Evolutionary conservation across 2,329 filamentous ascomycete species (phyloP).

Genomic region (Scopulariopsis brevicaulis): DNA sequence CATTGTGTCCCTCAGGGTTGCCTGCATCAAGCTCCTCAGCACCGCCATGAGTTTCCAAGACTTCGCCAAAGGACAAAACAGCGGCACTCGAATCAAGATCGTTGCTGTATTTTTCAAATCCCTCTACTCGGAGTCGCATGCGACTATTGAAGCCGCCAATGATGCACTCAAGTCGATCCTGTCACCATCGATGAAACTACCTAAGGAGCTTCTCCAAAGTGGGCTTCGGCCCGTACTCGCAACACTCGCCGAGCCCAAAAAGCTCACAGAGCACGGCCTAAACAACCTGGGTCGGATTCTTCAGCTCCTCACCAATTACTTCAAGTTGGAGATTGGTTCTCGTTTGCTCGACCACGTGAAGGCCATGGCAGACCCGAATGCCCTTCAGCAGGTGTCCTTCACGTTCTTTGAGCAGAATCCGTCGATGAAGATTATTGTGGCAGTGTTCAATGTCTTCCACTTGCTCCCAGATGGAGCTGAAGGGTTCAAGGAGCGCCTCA

Average conservation of each 20-base stretch:
- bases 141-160: conserved; percentile 89
- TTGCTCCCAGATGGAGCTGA: conserved; percentile 85
- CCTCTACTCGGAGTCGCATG: conserved; percentile 82
- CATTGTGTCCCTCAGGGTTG: conserved; percentile 83
- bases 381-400: conserved; percentile 85
- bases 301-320: conserved; percentile 91
- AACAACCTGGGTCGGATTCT: conserved; percentile 85
- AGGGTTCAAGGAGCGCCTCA: conserved; percentile 79
- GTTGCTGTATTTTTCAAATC: conserved; percentile 98
- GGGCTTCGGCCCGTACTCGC: conserved; percentile 91
- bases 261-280: conserved; percentile 76
- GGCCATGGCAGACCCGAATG: conserved; percentile 68
- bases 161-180: conserved; percentile 81
- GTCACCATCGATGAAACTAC: conserved; percentile 78
- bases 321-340: conserved; percentile 95
- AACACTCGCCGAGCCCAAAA: conserved; percentile 87
- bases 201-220: conserved; percentile 89
- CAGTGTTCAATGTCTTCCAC: conserved; percentile 95
- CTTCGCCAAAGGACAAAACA: conserved; percentile 66
- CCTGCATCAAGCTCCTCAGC: conserved; percentile 85
- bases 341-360: conserved; percentile 91
- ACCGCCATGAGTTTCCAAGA: conserved; percentile 91
- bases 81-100: conserved; percentile 53
- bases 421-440: conserved; percentile 88
- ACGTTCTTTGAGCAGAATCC: conserved; percentile 86